Conservation (phyloP, 108 stramenopile genomes). For the Nitzschia putrida region DNA sequence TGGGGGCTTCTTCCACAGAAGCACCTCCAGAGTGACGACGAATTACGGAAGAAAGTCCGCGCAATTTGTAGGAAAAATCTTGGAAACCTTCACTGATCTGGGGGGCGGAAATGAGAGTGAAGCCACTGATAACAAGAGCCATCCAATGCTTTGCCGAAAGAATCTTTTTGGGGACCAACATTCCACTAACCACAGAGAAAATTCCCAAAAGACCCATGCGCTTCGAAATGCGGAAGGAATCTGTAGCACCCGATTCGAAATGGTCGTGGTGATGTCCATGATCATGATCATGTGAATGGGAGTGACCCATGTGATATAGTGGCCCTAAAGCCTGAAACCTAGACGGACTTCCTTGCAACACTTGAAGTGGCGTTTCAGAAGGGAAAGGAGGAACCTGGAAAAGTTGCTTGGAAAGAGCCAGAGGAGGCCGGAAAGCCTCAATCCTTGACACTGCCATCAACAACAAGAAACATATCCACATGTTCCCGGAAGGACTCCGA, state of each 20-base stretch:
- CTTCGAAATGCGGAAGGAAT: conserved; percentile 40
- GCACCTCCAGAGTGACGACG: conserved; percentile 31
- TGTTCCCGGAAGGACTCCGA: background rate
- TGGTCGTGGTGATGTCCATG: conserved; percentile 19
- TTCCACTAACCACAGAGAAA: conserved; percentile 47
- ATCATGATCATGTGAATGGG: conserved; percentile 52
- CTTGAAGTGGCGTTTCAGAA: background rate
- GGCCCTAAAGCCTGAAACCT: background rate
- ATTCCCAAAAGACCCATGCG: conserved; percentile 51
- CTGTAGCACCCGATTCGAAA: conserved; percentile 26
- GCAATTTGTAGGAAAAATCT: conserved; percentile 15
- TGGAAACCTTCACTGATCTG: conserved; percentile 11
- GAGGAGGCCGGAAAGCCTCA: background rate
- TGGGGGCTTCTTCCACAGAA: conserved; percentile 21
- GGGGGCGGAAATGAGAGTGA: conserved; percentile 25
- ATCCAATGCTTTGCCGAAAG: conserved; percentile 21
- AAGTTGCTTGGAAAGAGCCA: background rate
- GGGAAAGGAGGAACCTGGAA: background rate
- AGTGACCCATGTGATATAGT: conserved; percentile 54
- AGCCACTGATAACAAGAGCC: conserved; percentile 20
- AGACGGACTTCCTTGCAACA: background rate
- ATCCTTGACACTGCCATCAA: background rate
- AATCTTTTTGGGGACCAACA: conserved; percentile 24
- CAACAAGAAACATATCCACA: background rate
- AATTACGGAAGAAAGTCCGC: conserved; percentile 13